These are phyloP conservation scores for Hypoxylon rubiginosum DNA, from an alignment of 2,329 filamentous ascomycete genomes.

Conservation along the genomic window DNA sequence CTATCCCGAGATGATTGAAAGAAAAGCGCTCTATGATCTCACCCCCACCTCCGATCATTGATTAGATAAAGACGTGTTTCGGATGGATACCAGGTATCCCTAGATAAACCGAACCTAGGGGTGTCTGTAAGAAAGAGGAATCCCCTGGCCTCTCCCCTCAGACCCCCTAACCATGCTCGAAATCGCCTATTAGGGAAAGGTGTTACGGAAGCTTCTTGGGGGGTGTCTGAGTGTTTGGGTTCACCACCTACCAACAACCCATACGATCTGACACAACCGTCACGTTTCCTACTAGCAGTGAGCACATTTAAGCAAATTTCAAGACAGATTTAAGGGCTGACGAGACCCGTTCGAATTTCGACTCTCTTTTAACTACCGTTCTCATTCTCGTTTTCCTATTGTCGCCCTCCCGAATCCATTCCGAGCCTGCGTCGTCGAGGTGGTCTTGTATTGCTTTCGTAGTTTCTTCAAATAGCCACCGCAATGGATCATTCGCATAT, in stretches of 20 bases:
- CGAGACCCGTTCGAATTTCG: neutral
- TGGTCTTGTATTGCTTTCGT: conserved; percentile 10
- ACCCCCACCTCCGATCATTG: conserved; percentile 11
- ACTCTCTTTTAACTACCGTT: neutral
- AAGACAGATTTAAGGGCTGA: conserved; percentile 13
- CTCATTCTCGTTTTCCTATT: neutral
- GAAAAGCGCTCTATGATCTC: conserved; percentile 24
- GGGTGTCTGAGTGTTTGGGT: conserved; percentile 11
- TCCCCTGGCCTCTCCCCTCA: conserved; percentile 1
- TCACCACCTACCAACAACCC: conserved; percentile 19
- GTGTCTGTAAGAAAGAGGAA: conserved; percentile 24
- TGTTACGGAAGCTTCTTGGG: conserved; percentile 20
- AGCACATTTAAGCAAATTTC: conserved; percentile 60
- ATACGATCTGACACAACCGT: conserved; percentile 36
- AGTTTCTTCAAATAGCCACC: conserved; percentile 13
- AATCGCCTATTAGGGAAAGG: conserved; percentile 17
- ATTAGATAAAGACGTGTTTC: conserved; percentile 2
- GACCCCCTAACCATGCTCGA: neutral
- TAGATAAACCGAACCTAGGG: conserved; percentile 6
- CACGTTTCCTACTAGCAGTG: conserved; percentile 42
- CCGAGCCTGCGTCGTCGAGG: neutral
- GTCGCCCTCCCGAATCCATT: neutral
- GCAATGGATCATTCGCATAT: conserved; percentile 59
- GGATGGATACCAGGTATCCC: no score
- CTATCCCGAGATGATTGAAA: conserved; percentile 29